Evolutionary conservation across 768 basidiomycete species (phyloP), one percentile per base, ranked within the genome.

Genomic region (Suillus occidentalis): DNA sequence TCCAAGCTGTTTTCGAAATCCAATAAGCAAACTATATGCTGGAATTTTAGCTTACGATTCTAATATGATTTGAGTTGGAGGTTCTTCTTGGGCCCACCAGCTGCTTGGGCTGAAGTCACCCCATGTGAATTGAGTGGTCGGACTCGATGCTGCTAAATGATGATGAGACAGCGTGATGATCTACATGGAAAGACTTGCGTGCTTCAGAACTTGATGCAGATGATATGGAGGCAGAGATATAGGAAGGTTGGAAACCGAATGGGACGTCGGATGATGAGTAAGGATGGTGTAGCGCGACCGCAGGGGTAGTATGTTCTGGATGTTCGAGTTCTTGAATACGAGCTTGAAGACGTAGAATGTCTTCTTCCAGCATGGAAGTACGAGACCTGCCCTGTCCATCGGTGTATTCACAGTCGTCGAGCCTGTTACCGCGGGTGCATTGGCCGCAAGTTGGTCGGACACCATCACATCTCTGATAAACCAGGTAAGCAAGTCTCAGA

Each of bases 351-450:
- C 84, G 79, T 1, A 81, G 76, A 28, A 90, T 78, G 1, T 86
- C 83, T 43, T 88, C 87, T 71, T 89, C 87, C 25, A 91, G 74
- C 6, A 81, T 78, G 69, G 87, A 81, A 4, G 85, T 89, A 62
- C 84, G 78, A 22, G 89, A 86, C 64, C 86, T 83, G 50, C 83
- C 83, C 39, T 82, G 83, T 6, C 85, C 86, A 69, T 90, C 89
- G 7, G 85, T 80, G 73, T 90, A 91, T 75, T 91, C 89, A 73
- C 90, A 91, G 37, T 87, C 87, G 61, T 88, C 88, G 34, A 81
- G 81, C 64, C 87, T 84, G 43, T 87, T 85, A 31, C 85, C 83
- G 9, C 80, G 77, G 28, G 77, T 73, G 76, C 90, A 91, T 49
- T 87, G 89, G 1, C 85, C 84, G 72, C 90, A 91, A 12, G 83